Conservation (phyloP, 2,329 filamentous ascomycete genomes). For the Phaeoacremonium minimum region DNA sequence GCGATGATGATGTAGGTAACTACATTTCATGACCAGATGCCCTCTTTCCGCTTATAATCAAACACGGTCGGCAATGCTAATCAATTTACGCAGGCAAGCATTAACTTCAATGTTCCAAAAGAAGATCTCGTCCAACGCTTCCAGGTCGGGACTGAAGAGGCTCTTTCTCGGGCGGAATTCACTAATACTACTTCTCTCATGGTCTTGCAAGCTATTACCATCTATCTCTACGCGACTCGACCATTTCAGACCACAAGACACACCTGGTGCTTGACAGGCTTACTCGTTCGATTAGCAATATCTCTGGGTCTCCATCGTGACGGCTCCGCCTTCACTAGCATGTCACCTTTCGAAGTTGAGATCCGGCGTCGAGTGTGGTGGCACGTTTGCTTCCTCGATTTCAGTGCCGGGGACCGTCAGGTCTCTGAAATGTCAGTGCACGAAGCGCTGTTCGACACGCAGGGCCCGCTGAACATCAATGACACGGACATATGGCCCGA, state of each 20-base stretch:
- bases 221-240: constrained; percentile 29
- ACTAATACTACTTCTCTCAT: constrained; percentile 31
- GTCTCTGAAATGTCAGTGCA: constrained; percentile 25
- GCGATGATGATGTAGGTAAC: constrained; percentile 23
- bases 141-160: constrained; percentile 29
- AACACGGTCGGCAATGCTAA: constrained; percentile 32
- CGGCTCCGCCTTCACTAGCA: constrained; percentile 36
- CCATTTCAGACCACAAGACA: constrained; percentile 25
- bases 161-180: constrained; percentile 31
- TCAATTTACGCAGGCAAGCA: constrained; percentile 29
- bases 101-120: constrained; percentile 16
- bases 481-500: constrained; percentile 45
- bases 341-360: constrained; percentile 48
- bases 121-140: constrained; percentile 18
- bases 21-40: constrained; percentile 26
- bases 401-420: constrained; percentile 3
- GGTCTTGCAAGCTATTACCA: constrained; percentile 26
- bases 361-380: constrained; percentile 51
- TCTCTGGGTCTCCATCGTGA: constrained; percentile 34
- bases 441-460: constrained; percentile 24
- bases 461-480: constrained; percentile 50
- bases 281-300: constrained; percentile 40
- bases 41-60: constrained; percentile 43
- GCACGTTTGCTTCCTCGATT: constrained; percentile 47
- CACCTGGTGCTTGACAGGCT: constrained; percentile 35